Conservation (phyloP, 2,329 filamentous ascomycete species). For the Aureobasidium sp. region DNA sequence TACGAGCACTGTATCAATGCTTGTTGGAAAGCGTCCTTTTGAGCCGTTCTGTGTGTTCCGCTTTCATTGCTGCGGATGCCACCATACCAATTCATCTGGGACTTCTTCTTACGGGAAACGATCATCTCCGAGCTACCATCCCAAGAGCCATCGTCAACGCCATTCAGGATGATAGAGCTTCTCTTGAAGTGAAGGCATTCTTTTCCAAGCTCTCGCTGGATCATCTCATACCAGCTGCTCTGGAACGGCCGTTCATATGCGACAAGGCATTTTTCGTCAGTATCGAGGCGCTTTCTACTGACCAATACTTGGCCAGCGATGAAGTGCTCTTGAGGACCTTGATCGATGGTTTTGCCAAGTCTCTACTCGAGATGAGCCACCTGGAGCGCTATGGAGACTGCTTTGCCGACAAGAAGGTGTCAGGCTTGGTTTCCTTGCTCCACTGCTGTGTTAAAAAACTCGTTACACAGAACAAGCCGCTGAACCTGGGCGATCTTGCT, state of each 20-base stretch:
- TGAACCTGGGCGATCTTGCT: constrained; percentile 20
- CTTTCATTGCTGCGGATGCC: constrained; percentile 30
- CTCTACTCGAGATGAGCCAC: neutral
- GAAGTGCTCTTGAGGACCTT: neutral
- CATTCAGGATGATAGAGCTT: neutral
- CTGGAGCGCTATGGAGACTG: neutral
- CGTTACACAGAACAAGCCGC: constrained; percentile 24
- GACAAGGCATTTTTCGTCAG: neutral
- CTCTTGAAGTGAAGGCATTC: constrained; percentile 13
- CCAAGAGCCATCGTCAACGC: neutral
- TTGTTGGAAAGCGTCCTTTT: constrained; percentile 14
- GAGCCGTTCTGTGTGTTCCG: constrained; percentile 22
- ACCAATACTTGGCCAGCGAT: neutral
- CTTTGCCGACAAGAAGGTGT: constrained; percentile 11
- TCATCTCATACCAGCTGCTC: constrained; percentile 17
- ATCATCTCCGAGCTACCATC: neutral
- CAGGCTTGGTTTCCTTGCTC: constrained; percentile 32
- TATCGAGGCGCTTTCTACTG: neutral
- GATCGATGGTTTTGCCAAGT: neutral
- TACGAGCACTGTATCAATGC: neutral
- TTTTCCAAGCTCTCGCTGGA: constrained; percentile 19
- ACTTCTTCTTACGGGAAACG: constrained; percentile 17
- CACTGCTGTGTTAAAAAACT: constrained; percentile 23
- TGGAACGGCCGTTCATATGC: neutral
- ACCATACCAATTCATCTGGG: constrained; percentile 30